Evolutionary conservation across 768 basidiomycete genomes (phyloP), one percentile per base, ranked within the genome.

Genomic region (Leccinum longicurvipes): DNA sequence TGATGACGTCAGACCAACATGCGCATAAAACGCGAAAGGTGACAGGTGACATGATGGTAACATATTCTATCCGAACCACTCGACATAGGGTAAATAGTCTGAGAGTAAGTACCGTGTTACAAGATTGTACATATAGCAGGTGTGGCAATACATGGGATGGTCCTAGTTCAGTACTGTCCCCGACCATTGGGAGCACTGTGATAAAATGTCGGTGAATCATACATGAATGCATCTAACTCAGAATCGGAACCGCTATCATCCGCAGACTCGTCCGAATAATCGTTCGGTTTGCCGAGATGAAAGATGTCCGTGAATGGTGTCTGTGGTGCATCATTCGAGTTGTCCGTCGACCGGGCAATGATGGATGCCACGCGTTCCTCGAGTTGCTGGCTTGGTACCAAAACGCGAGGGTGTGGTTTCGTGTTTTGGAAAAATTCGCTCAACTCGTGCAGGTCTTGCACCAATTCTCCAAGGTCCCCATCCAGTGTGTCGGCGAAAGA

Each of bases 261-360:
- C 23, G 77, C 82, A 29, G 80, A 83, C 47, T 76, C 73, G 9
- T 82, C 79, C 47, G 79, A 71, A 70, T 63, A 65, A 19, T 65
- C 61, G 21, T 57, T 51, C 17, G 57, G 51, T 51, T 67, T 65
- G 29, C 78, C 78, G 24, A 91, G 80, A 50, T 80, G 77, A 76
- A 91, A 91, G 29, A 87, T 83, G 64, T 90, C 89, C 10, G 83
- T 73, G 73, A 89, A 89, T 3, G 89, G 89, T n/a, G 89, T 91
- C 61, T 85, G 85, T 2, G 89, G 89, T 17, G 80, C 73, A 61
- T 86, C 86, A 25, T 57, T 62, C 9, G 75, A 74, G 15, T 78
- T 63, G 45, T 79, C 61, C 46, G 82, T 86, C n/a, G 88, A 89
- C 71, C 89, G 88, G 34, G 89, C 89, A 23, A 91, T 80, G 60